These are phyloP conservation scores for Hyaloscypha bicolor DNA, from an alignment of 495 filamentous ascomycete genomes.

Conservation along the genomic window DNA sequence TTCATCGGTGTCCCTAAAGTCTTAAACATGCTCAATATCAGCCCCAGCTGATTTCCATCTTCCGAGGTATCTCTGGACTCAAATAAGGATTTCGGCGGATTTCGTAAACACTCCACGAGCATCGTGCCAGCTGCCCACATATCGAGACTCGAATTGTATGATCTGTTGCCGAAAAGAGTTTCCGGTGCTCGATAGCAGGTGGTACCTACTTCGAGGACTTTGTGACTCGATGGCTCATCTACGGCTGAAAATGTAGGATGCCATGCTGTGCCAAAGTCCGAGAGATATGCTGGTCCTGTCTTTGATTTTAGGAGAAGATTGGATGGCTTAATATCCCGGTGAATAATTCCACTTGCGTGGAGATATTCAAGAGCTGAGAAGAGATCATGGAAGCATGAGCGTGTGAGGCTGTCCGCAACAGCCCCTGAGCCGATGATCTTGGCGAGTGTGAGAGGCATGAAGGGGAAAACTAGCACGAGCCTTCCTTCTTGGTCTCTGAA, in stretches of 20 bases:
- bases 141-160: constrained; percentile 73
- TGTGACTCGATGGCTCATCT: constrained; percentile 65
- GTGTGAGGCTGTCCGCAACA: constrained; percentile 46
- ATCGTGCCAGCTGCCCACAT: constrained; percentile 90
- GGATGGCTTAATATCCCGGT: constrained; percentile 92
- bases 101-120: constrained; percentile 67
- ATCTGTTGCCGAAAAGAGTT: constrained; percentile 79
- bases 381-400: constrained; percentile 60
- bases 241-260: constrained; percentile 56
- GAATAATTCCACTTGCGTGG: constrained; percentile 76
- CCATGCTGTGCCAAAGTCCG: constrained; percentile 94
- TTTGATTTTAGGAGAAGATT: constrained; percentile 76
- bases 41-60: constrained; percentile 85
- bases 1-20: constrained; percentile 81
- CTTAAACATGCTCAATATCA: constrained; percentile 89
- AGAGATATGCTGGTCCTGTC: constrained; percentile 71
- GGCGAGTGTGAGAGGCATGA: constrained; percentile 71
- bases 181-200: constrained; percentile 90
- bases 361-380: constrained; percentile 73
- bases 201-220: constrained; percentile 92
- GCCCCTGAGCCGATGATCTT: constrained; percentile 55
- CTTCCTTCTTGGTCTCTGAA: constrained; percentile 71
- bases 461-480: constrained; percentile 83
- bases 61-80: constrained; percentile 70
- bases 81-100: constrained; percentile 65